phyloP scores from a whole-genome alignment of 2,329 filamentous ascomycete species.

The Trematosphaeria pertusa region DNA sequence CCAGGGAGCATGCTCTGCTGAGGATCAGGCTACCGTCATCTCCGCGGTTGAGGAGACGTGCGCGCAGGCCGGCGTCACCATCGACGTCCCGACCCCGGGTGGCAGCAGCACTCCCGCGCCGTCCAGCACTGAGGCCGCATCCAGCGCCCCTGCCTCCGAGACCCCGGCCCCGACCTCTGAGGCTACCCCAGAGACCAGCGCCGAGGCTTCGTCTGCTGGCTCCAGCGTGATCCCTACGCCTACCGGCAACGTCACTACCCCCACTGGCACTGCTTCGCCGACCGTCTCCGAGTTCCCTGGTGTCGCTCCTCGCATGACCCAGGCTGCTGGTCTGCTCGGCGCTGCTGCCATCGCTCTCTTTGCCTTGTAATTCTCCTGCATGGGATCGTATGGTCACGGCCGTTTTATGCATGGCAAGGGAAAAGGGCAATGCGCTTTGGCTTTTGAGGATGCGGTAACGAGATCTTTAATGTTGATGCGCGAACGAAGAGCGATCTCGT shows the following conservation, averaged over 20 bases:
- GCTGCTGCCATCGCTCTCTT: conserved; percentile 45
- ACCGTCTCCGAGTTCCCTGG: conserved; percentile 40
- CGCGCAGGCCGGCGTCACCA: conserved; percentile 36
- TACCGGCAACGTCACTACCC: conserved; percentile 16
- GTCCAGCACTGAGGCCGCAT: conserved; percentile 7
- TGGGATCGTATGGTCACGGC: background rate
- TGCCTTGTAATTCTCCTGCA: conserved; percentile 38
- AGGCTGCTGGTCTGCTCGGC: conserved; percentile 43
- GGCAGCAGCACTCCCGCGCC: conserved; percentile 19
- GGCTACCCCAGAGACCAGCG: conserved; percentile 7
- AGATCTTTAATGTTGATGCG: too few species aligned
- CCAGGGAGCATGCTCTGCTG: conserved; percentile 47
- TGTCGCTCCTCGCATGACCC: conserved; percentile 41
- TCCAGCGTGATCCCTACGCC: conserved; percentile 9
- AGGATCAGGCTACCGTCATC: conserved; percentile 46
- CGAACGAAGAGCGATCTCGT: conserved; percentile 23
- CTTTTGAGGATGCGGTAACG: too few species aligned
- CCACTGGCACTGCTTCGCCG: conserved; percentile 17
- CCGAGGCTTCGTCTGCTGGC: conserved; percentile 9
- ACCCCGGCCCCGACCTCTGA: conserved; percentile 6
- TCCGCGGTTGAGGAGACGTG: conserved; percentile 41
- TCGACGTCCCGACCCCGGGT: conserved; percentile 32
- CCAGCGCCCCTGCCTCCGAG: conserved; percentile 6
- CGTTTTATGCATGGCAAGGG: background rate
- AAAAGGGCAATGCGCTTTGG: too few species aligned